phyloP scores from a whole-genome alignment of 2,329 filamentous ascomycete species.

The Xylariaceae sp. region DNA sequence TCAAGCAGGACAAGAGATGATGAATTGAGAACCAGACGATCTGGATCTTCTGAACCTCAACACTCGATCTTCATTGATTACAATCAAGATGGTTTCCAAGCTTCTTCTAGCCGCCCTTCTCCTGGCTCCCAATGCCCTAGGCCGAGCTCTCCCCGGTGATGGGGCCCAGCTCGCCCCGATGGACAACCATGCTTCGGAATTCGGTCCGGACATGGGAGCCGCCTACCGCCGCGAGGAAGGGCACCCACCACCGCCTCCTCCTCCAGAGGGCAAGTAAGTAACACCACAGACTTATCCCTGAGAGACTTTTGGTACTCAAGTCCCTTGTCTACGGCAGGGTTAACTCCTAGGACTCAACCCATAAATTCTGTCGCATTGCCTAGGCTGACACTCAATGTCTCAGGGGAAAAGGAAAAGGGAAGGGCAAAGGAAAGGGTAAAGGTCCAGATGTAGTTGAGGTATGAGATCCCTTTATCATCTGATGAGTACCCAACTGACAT shows the following conservation, averaged over 20 bases:
- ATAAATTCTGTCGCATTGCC: too few relatives aligned
- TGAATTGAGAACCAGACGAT: background rate
- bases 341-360: too few relatives aligned
- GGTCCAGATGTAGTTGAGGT: too few relatives aligned
- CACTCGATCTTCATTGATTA: background rate
- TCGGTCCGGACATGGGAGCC: background rate
- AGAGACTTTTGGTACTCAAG: too few relatives aligned
- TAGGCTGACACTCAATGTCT: too few relatives aligned
- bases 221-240: slow-evolving; percentile 1
- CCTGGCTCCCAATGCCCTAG: slow-evolving; percentile 2
- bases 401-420: too few relatives aligned
- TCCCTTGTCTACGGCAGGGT: too few relatives aligned
- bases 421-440: too few relatives aligned
- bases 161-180: background rate
- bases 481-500: too few relatives aligned
- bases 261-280: background rate
- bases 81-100: slow-evolving; percentile 2
- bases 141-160: background rate
- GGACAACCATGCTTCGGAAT: slow-evolving; percentile 1
- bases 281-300: too few relatives aligned
- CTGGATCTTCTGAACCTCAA: background rate
- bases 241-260: background rate
- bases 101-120: slow-evolving; percentile 1
- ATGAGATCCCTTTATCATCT: too few relatives aligned
- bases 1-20: background rate